Conservation (phyloP, 805 yeast species). For the Groenewaldozyma tartarivorans region DNA sequence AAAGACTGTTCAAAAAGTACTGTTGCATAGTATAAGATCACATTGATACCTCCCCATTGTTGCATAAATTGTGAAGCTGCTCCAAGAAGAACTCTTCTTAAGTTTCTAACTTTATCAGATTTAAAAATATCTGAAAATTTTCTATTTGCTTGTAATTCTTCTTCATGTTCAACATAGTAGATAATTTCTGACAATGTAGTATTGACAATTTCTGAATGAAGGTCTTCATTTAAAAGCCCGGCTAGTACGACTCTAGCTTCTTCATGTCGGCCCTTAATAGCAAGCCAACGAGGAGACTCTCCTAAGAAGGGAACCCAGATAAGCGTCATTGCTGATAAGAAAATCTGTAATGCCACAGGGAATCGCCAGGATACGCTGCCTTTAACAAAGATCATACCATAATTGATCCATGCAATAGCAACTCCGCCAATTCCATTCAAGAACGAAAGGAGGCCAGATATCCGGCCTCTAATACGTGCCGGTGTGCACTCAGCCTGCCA, state of each 20-base stretch:
- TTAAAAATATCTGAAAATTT: too few species aligned
- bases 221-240: not conserved
- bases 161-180: constrained; percentile 4
- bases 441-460: constrained; percentile 3
- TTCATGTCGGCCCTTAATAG: constrained; percentile 1
- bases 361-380: constrained; percentile 48
- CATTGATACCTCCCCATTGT: constrained; percentile 5
- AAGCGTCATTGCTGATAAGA: constrained; percentile 25
- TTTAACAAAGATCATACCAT: constrained; percentile 1
- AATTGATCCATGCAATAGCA: constrained; percentile 9
- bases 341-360: constrained; percentile 57
- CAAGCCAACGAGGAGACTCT: constrained; percentile 7
- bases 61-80: constrained; percentile 4
- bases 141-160: too few species aligned
- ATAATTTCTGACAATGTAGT: constrained; percentile 2
- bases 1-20: constrained; percentile 10
- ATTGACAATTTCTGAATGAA: constrained; percentile 6
- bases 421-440: constrained; percentile 1
- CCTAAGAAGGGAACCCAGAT: too few species aligned
- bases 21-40: constrained; percentile 9
- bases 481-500: constrained; percentile 6
- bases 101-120: constrained; percentile 2
- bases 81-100: constrained; percentile 7
- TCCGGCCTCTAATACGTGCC: not conserved
- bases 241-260: constrained; percentile 6